phyloP scores from a whole-genome alignment of 176 grass and related monocot genomes.

The Alloteropsis semialata region DNA sequence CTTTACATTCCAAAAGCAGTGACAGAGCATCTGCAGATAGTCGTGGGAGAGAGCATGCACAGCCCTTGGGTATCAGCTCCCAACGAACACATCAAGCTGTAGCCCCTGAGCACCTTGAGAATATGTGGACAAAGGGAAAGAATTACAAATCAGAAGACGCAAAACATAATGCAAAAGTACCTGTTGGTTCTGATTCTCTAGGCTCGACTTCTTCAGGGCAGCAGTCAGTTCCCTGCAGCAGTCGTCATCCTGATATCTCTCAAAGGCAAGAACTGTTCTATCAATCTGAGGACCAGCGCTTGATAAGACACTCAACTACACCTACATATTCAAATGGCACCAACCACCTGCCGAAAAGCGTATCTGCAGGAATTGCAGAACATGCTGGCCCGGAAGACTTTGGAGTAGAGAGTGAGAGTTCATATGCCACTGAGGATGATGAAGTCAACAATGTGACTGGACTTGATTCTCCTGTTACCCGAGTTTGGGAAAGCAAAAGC shows the following conservation, averaged over 20 bases:
- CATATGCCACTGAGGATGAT: slow-evolving; percentile 61
- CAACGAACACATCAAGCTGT: slow-evolving; percentile 54
- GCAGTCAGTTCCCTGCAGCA: slow-evolving; percentile 31
- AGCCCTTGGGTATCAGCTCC: slow-evolving; percentile 55
- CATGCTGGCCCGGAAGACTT: slow-evolving; percentile 52
- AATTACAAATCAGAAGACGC: slow-evolving; percentile 73
- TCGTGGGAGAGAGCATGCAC: slow-evolving; percentile 41
- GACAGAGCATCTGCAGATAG: slow-evolving; percentile 21
- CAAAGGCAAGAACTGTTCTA: slow-evolving; percentile 21
- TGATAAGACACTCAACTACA: slow-evolving; percentile 27
- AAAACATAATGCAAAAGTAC: slow-evolving; percentile 39
- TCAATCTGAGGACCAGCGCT: slow-evolving; percentile 26
- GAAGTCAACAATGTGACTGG: slow-evolving; percentile 82
- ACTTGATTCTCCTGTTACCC: slow-evolving; percentile 90
- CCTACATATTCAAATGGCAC: slow-evolving; percentile 44
- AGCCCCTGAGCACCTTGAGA: slow-evolving; percentile 88
- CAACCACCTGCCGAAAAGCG: slow-evolving; percentile 21
- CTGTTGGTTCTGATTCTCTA: slow-evolving; percentile 29
- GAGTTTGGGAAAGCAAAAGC: slow-evolving; percentile 98
- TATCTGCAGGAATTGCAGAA: slow-evolving; percentile 43
- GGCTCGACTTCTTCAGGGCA: slow-evolving; percentile 23
- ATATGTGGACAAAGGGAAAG: slow-evolving; percentile 95
- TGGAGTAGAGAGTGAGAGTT: slow-evolving; percentile 66
- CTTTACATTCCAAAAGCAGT: slow-evolving; percentile 40
- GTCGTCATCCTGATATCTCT: slow-evolving; percentile 1